Conservation (phyloP, 176 grass and related monocot species). For the Tillandsia fasciculata region DNA sequence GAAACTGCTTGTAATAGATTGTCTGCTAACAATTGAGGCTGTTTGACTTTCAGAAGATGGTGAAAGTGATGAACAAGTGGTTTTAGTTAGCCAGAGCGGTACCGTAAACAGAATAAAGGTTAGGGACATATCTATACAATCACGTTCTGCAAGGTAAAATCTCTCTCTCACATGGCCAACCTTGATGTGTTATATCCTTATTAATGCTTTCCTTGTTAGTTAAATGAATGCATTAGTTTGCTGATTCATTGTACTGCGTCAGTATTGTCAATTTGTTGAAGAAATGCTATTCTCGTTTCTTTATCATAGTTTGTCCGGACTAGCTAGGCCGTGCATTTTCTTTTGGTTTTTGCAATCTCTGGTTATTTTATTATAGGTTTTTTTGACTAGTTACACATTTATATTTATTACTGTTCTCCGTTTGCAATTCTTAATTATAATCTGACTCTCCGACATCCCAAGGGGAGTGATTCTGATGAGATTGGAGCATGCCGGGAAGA, state of each 20-base stretch:
- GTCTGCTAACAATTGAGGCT: not conserved
- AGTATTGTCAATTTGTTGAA: too few relatives aligned
- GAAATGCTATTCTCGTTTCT: not conserved
- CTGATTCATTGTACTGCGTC: too few relatives aligned
- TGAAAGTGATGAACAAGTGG: slow-evolving; percentile 77
- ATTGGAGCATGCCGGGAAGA: slow-evolving; percentile 80
- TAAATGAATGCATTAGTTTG: too few relatives aligned
- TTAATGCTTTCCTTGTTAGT: too few relatives aligned
- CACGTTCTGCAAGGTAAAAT: slow-evolving; percentile 42
- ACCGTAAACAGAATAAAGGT: slow-evolving; percentile 92
- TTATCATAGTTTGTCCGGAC: not conserved
- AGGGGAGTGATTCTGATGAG: slow-evolving; percentile 98
- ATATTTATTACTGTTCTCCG: slow-evolving; percentile 5
- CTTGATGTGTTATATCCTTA: not conserved
- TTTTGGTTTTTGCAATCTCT: not conserved
- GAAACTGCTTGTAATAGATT: not conserved
- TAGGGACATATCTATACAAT: slow-evolving; percentile 67
- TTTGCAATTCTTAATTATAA: not conserved
- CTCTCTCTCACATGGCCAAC: not conserved
- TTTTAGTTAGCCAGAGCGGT: slow-evolving; percentile 90
- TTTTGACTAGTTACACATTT: not conserved
- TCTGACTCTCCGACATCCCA: not conserved
- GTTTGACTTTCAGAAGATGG: slow-evolving; percentile 51
- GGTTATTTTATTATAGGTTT: too few relatives aligned
- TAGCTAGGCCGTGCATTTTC: not conserved